Percentiles rank a stretch among this genome's conserved stretches.
Evolutionary conservation across 2,329 filamentous ascomycete genomes (phyloP).

Genomic region (Immersiporthe knoxdaviesiana): DNA sequence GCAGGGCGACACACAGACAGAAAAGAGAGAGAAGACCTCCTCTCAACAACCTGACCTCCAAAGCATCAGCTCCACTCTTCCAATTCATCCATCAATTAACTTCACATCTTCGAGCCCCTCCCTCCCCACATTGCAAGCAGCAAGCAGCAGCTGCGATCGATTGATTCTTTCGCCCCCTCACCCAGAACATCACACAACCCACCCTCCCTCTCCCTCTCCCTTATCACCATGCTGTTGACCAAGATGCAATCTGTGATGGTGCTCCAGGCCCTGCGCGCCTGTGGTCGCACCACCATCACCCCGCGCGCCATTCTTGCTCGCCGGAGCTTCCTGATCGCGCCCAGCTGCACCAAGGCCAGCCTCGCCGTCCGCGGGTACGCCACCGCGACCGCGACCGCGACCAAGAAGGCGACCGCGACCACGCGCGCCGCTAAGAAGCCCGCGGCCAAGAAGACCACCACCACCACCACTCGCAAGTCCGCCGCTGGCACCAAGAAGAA

Average conservation of each 20-base stretch:
- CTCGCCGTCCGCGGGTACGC: conserved; percentile 31
- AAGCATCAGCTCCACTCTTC: conserved; percentile 5
- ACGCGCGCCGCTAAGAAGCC: conserved; percentile 34
- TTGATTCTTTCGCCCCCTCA: neutral
- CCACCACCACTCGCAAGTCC: conserved; percentile 36
- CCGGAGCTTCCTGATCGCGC: conserved; percentile 24
- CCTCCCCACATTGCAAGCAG: conserved; percentile 7
- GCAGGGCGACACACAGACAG: neutral
- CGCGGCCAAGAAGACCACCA: conserved; percentile 31
- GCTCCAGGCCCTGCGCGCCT: conserved; percentile 25
- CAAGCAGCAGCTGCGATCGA: neutral
- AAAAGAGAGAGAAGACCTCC: neutral
- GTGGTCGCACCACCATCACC: conserved; percentile 6
- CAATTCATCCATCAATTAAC: conserved; percentile 1
- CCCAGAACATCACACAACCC: conserved; percentile 6
- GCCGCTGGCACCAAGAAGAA: conserved; percentile 27
- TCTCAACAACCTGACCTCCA: neutral
- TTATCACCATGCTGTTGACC: conserved; percentile 20
- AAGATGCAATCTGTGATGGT: conserved; percentile 20
- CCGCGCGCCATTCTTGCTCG: conserved; percentile 25
- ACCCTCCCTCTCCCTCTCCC: neutral
- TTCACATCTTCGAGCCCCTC: neutral
- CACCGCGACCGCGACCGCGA: conserved; percentile 28
- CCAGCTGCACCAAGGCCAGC: conserved; percentile 22
- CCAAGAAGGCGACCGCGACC: conserved; percentile 19